These are phyloP conservation scores for Sporisorium reilianum DNA, from an alignment of 1,284 basidiomycete species.

Conservation along the genomic window DNA sequence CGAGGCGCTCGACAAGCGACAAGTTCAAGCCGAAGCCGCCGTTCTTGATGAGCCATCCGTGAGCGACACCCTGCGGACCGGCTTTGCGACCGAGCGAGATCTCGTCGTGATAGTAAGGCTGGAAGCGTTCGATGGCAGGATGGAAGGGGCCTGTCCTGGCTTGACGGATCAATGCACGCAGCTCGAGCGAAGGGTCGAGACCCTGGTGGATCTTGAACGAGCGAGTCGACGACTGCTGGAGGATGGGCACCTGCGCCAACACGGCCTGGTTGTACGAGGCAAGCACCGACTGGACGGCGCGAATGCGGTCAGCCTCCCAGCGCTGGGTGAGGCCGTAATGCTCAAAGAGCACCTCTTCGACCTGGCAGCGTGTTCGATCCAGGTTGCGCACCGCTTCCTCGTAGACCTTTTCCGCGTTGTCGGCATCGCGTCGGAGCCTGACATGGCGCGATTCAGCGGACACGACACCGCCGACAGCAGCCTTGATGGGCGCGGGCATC, in stretches of 20 bases:
- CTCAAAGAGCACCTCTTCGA: slow-evolving; percentile 63
- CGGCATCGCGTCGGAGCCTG: slow-evolving; percentile 62
- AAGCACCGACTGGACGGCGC: slow-evolving; percentile 61
- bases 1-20: slow-evolving; percentile 44
- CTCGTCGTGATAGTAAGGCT: slow-evolving; percentile 68
- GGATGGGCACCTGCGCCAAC: slow-evolving; percentile 27
- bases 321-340: slow-evolving; percentile 59
- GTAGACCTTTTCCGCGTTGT: slow-evolving; percentile 60
- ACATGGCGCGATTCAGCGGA: slow-evolving; percentile 59
- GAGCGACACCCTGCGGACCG: slow-evolving; percentile 21
- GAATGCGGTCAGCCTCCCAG: slow-evolving; percentile 63
- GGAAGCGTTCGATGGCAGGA: slow-evolving; percentile 60
- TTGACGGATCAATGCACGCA: slow-evolving; percentile 53
- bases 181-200: slow-evolving; percentile 35
- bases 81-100: slow-evolving; percentile 47
- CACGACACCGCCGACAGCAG: slow-evolving; percentile 58
- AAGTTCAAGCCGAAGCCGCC: slow-evolving; percentile 67
- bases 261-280: slow-evolving; percentile 49
- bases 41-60: slow-evolving; percentile 47
- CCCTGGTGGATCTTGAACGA: slow-evolving; percentile 36
- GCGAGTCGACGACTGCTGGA: slow-evolving; percentile 33
- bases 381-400: slow-evolving; percentile 56
- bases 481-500: slow-evolving; percentile 57
- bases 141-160: slow-evolving; percentile 62
- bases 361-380: slow-evolving; percentile 56